Conservation (phyloP, 768 basidiomycete species). For the Russula abietina region DNA sequence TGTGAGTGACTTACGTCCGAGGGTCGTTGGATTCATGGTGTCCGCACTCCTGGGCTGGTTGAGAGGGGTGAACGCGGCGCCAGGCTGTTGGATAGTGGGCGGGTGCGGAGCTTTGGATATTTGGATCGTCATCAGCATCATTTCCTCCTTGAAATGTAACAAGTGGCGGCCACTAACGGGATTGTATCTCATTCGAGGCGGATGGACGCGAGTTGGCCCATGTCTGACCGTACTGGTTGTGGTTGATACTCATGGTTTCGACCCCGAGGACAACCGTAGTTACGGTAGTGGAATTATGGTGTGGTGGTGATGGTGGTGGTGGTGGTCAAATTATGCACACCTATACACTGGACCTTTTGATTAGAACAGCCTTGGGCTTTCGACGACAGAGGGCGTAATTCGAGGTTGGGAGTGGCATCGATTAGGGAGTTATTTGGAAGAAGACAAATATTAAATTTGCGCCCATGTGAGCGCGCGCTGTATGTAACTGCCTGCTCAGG, state of each 20-base stretch:
- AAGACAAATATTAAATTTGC: too few relatives aligned
- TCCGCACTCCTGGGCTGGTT: background rate
- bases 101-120: background rate
- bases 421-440: background rate
- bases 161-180: background rate
- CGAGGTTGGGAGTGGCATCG: background rate
- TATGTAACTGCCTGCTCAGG: too few relatives aligned
- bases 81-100: background rate
- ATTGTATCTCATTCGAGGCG: background rate
- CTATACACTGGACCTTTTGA: background rate
- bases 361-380: background rate
- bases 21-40: background rate
- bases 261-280: background rate
- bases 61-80: background rate
- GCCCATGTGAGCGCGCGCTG: slow-evolving; percentile 6
- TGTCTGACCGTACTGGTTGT: background rate
- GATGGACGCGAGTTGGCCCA: background rate
- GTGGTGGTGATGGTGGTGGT: background rate
- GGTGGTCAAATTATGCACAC: background rate
- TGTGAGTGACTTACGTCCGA: background rate
- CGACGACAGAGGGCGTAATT: background rate
- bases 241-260: background rate
- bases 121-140: background rate
- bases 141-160: background rate
- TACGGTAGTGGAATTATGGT: background rate